Evolutionary conservation across 2,329 filamentous ascomycete species (phyloP).

Genomic region (Colletotrichum higginsianum): DNA sequence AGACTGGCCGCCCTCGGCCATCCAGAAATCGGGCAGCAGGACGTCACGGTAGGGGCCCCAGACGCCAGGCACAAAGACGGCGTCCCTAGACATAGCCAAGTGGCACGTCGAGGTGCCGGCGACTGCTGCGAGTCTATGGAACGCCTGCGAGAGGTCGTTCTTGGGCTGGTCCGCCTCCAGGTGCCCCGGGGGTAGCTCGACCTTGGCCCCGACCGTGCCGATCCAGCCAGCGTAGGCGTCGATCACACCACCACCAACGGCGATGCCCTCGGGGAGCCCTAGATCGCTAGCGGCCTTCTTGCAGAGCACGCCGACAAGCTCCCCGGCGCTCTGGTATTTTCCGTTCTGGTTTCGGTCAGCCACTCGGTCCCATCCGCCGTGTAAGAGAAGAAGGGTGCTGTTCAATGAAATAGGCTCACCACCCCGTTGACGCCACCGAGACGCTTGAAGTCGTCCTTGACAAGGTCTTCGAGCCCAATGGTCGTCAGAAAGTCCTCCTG

Average conservation of each 20-base stretch:
- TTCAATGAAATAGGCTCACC: constrained; percentile 76
- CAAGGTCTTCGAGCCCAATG: constrained; percentile 89
- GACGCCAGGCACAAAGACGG: constrained; percentile 94
- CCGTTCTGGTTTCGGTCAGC: constrained; percentile 77
- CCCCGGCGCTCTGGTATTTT: constrained; percentile 90
- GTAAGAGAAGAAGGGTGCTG: constrained; percentile 37
- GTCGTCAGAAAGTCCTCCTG: constrained; percentile 92
- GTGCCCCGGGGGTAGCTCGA: constrained; percentile 71
- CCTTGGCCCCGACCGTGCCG: constrained; percentile 97
- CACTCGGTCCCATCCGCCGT: constrained; percentile 40
- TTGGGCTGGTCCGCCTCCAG: constrained; percentile 77
- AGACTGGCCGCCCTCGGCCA: constrained; percentile 97
- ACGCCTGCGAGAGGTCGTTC: constrained; percentile 93
- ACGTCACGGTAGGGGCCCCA: constrained; percentile 99
- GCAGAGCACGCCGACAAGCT: constrained; percentile 88
- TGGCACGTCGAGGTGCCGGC: constrained; percentile 98
- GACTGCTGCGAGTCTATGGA: constrained; percentile 92
- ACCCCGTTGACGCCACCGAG: constrained; percentile 96
- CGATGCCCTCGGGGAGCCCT: constrained; percentile 87
- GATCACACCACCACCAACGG: constrained; percentile 96
- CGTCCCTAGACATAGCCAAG: constrained; percentile 92
- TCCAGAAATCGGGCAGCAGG: constrained; percentile 92
- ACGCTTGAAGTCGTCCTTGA: constrained; percentile 89
- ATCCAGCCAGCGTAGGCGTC: constrained; percentile 99
- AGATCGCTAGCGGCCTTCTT: constrained; percentile 87